phyloP scores from a whole-genome alignment of 2,329 filamentous ascomycete species.

The Aspergillus novoparasiticus region DNA sequence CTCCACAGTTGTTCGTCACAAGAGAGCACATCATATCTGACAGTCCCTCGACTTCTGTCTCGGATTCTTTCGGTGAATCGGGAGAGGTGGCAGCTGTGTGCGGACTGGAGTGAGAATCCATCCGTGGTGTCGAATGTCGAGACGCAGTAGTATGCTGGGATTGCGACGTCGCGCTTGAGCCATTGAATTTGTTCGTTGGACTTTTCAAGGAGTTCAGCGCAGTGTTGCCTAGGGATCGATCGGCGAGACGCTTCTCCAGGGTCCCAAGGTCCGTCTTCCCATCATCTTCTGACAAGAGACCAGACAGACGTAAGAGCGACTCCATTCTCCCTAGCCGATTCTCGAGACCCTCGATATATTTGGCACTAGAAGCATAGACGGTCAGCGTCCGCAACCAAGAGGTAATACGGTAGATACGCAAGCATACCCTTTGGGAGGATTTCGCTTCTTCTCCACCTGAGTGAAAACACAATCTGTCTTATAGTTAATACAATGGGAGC shows the following conservation, averaged over 20 bases:
- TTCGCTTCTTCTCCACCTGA: slow-evolving; percentile 97
- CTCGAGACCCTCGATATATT: slow-evolving; percentile 96
- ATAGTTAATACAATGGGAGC: slow-evolving; percentile 95
- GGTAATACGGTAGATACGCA: background rate
- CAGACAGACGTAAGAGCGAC: slow-evolving; percentile 81
- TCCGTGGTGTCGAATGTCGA: slow-evolving; percentile 50
- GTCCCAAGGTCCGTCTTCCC: slow-evolving; percentile 84
- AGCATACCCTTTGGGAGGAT: slow-evolving; percentile 88
- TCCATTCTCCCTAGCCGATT: slow-evolving; percentile 97
- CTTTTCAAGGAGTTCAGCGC: slow-evolving; percentile 38
- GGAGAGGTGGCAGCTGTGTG: slow-evolving; percentile 55
- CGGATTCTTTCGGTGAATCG: slow-evolving; percentile 55
- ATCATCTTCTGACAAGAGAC: slow-evolving; percentile 82
- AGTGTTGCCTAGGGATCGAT: slow-evolving; percentile 45
- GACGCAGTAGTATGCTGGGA: slow-evolving; percentile 39
- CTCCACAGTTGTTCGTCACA: slow-evolving; percentile 90
- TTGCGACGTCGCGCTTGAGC: slow-evolving; percentile 27
- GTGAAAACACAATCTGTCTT: slow-evolving; percentile 98
- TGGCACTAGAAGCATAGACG: slow-evolving; percentile 63
- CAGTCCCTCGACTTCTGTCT: slow-evolving; percentile 78
- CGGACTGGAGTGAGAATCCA: slow-evolving; percentile 53
- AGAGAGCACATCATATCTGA: slow-evolving; percentile 99
- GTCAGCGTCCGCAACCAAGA: slow-evolving; percentile 16
- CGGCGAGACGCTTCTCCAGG: slow-evolving; percentile 73
- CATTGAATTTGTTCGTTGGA: slow-evolving; percentile 31